Percentiles rank a stretch among this genome's conserved stretches.
These are phyloP conservation scores for Trapa incisa DNA, from an alignment of 345 rosid species.

Conservation along the genomic window DNA sequence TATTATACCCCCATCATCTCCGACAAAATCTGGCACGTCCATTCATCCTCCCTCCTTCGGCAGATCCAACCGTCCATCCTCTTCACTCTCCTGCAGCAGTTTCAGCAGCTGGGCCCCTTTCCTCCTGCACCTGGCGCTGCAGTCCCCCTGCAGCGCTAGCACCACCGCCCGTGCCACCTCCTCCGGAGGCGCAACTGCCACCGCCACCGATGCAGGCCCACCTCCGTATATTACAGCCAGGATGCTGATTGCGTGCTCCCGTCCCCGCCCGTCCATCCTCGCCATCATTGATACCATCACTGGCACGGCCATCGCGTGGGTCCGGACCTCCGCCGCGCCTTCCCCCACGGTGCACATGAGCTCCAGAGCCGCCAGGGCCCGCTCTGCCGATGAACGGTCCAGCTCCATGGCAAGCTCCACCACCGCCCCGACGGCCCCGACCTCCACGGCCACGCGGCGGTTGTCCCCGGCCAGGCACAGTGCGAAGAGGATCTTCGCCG, in stretches of 20 bases:
- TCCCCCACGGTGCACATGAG: slow-evolving; percentile 60
- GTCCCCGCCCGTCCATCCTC: slow-evolving; percentile 60
- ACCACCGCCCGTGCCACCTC: slow-evolving; percentile 82
- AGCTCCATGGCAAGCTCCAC: slow-evolving; percentile 58
- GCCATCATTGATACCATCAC: slow-evolving; percentile 42
- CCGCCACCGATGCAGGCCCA: slow-evolving; percentile 4
- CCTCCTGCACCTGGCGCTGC: slow-evolving; percentile 62
- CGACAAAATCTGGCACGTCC: background rate
- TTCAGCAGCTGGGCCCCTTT: slow-evolving; percentile 74
- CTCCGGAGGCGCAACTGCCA: slow-evolving; percentile 53
- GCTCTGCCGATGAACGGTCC: slow-evolving; percentile 57
- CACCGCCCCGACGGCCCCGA: slow-evolving; percentile 58
- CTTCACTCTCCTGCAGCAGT: slow-evolving; percentile 46
- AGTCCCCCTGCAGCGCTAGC: slow-evolving; percentile 60
- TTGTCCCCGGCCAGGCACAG: slow-evolving; percentile 67
- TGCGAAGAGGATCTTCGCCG: slow-evolving; percentile 58
- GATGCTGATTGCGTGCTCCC: slow-evolving; percentile 74
- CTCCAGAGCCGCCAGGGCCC: slow-evolving; percentile 76
- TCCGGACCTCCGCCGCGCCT: slow-evolving; percentile 67
- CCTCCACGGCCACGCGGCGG: slow-evolving; percentile 73
- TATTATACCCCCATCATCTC: background rate
- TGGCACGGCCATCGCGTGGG: slow-evolving; percentile 77
- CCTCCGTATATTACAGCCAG: slow-evolving; percentile 47
- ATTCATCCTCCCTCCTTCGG: slow-evolving; percentile 21
- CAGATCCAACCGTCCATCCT: slow-evolving; percentile 31